These are phyloP conservation scores for Metschnikowia kunwiensis DNA, from an alignment of 805 yeast species.

Conservation along the genomic window DNA sequence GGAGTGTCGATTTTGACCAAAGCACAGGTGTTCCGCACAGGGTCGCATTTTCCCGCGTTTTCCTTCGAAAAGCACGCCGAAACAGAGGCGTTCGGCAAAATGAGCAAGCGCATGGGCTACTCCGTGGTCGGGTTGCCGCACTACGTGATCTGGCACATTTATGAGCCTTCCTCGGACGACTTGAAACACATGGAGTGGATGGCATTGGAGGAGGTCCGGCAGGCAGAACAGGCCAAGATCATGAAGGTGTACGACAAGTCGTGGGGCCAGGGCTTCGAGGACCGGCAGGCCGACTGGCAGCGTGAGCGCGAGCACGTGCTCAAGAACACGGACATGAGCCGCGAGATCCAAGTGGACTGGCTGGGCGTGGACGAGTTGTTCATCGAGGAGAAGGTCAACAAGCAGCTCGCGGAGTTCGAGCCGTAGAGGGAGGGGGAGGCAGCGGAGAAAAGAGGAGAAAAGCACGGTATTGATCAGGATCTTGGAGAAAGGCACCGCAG, in stretches of 20 bases:
- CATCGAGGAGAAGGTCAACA: constrained; percentile 28
- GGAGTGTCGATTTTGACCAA: constrained; percentile 91
- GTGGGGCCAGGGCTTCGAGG: constrained; percentile 77
- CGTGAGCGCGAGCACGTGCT: constrained; percentile 66
- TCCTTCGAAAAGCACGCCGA: constrained; percentile 96
- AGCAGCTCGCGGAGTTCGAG: constrained; percentile 41
- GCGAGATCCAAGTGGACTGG: constrained; percentile 65
- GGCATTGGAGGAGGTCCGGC: constrained; percentile 74
- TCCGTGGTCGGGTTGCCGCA: constrained; percentile 89
- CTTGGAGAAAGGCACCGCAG: no score
- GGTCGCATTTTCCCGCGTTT: constrained; percentile 95
- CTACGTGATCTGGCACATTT: constrained; percentile 85
- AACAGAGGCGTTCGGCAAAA: constrained; percentile 94
- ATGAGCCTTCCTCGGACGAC: constrained; percentile 94
- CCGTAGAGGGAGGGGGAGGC: no score
- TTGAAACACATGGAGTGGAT: constrained; percentile 84
- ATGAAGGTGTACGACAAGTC: constrained; percentile 64
- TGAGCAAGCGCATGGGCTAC: constrained; percentile 82
- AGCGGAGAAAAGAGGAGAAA: no score
- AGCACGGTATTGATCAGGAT: no score
- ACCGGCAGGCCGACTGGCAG: constrained; percentile 69
- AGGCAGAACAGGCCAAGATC: constrained; percentile 58
- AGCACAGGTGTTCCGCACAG: constrained; percentile 80
- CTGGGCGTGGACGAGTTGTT: constrained; percentile 51
- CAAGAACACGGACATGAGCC: constrained; percentile 69